Conservation (phyloP, 2,329 filamentous ascomycete genomes). For the Tympanopsis confertula region DNA sequence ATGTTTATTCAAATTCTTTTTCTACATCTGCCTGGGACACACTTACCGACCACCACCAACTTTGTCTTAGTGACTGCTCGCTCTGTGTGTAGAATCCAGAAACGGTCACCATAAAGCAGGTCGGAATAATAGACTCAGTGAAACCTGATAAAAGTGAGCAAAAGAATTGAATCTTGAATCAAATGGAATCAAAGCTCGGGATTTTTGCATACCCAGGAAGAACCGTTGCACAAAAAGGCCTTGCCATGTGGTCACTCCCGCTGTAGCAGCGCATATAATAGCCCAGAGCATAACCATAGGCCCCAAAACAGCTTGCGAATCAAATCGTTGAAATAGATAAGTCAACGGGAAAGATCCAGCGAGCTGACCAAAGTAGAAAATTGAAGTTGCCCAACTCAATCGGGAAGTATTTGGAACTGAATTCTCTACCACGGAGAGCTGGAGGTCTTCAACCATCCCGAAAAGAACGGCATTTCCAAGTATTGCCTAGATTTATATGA, state of each 20-base stretch:
- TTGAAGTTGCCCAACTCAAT: conserved; percentile 64
- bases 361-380: conserved; percentile 75
- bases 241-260: conserved; percentile 48
- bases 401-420: conserved; percentile 47
- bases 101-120: conserved; percentile 54
- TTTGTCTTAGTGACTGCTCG: conserved; percentile 53
- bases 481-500: conserved; percentile 42
- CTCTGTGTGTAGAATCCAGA: conserved; percentile 51
- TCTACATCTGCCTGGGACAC: conserved; percentile 13
- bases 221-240: conserved; percentile 59
- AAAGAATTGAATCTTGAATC: no score
- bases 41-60: conserved; percentile 52
- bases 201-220: conserved; percentile 27
- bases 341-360: conserved; percentile 65
- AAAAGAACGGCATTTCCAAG: conserved; percentile 63
- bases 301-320: conserved; percentile 52
- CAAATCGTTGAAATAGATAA: conserved; percentile 57
- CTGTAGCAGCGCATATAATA: conserved; percentile 55
- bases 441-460: conserved; percentile 62
- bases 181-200: no score
- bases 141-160: no score
- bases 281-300: conserved; percentile 55
- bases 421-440: conserved; percentile 40
- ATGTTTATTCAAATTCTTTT: neutral
- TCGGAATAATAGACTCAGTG: conserved; percentile 53